Evolutionary conservation across 2,329 filamentous ascomycete genomes (phyloP).

Genomic region (Apiospora rasikravindrae): DNA sequence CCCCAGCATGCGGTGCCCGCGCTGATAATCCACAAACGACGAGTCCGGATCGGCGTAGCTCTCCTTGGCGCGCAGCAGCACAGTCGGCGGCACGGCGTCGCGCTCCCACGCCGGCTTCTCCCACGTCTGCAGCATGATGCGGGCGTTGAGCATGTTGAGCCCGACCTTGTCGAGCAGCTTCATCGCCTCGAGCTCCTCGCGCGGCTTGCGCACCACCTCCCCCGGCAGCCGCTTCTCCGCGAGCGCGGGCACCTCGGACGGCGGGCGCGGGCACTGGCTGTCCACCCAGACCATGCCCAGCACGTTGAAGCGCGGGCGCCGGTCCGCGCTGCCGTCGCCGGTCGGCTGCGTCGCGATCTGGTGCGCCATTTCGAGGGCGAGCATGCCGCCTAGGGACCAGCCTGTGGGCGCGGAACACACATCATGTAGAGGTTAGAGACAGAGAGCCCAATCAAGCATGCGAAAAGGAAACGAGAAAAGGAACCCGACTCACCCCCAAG

Average conservation of each 20-base stretch:
- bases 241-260: conserved; percentile 25
- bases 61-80: conserved; percentile 53
- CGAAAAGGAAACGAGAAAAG: background rate
- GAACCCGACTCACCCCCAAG: conserved; percentile 47
- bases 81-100: conserved; percentile 41
- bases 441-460: background rate
- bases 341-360: conserved; percentile 44
- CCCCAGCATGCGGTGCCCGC: conserved; percentile 49
- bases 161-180: conserved; percentile 37
- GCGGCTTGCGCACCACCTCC: conserved; percentile 35
- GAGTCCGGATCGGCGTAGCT: conserved; percentile 41
- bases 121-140: conserved; percentile 37
- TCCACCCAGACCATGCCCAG: conserved; percentile 60
- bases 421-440: background rate
- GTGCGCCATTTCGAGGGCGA: conserved; percentile 56
- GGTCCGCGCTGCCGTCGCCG: conserved; percentile 9
- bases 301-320: conserved; percentile 42
- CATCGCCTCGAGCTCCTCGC: conserved; percentile 36
- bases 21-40: conserved; percentile 49
- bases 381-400: conserved; percentile 60
- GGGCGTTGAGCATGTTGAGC: conserved; percentile 40
- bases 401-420: conserved; percentile 34
- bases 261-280: conserved; percentile 46
- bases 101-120: conserved; percentile 32
- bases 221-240: conserved; percentile 28